A percentile compares a stretch with the other conserved stretches of the same genome.
Conservation (phyloP, 169 alveolate genomes). For the Eimeria necatrix region DNA sequence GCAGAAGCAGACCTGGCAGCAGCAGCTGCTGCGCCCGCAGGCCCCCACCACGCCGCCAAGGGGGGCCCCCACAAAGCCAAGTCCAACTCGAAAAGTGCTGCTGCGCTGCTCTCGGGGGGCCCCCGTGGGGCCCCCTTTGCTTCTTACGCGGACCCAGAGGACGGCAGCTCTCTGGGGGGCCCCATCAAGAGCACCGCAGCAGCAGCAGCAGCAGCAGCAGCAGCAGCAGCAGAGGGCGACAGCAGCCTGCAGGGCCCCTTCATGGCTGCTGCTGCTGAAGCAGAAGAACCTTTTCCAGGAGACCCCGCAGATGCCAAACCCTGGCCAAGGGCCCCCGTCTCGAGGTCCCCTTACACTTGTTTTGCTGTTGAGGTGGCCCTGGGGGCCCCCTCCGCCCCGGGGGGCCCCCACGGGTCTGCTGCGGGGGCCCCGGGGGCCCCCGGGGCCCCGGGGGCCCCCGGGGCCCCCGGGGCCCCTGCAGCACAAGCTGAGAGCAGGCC, state of each 20-base stretch:
- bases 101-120: background rate
- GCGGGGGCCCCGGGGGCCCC: too few relatives aligned
- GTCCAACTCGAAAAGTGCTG: background rate
- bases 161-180: background rate
- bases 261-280: background rate
- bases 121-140: too few relatives aligned
- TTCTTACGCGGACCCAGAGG: background rate
- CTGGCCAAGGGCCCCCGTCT: constrained; percentile 64
- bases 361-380: constrained; percentile 20
- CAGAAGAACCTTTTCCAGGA: background rate
- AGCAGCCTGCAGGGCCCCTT: constrained; percentile 17
- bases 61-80: constrained; percentile 52
- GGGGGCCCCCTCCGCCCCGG: background rate
- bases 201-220: constrained; percentile 52
- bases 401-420: too few relatives aligned
- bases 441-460: too few relatives aligned
- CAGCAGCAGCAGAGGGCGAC: constrained; percentile 33
- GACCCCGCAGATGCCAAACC: constrained; percentile 47
- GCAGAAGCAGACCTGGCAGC: too few relatives aligned
- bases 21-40: background rate
- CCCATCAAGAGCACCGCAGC: background rate
- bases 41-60: background rate
- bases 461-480: constrained; percentile 27
- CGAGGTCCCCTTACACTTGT: constrained; percentile 38
- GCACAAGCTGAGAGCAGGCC: background rate